Conservation (phyloP, 2,329 filamentous ascomycete genomes). For the Diaporthe eres region DNA sequence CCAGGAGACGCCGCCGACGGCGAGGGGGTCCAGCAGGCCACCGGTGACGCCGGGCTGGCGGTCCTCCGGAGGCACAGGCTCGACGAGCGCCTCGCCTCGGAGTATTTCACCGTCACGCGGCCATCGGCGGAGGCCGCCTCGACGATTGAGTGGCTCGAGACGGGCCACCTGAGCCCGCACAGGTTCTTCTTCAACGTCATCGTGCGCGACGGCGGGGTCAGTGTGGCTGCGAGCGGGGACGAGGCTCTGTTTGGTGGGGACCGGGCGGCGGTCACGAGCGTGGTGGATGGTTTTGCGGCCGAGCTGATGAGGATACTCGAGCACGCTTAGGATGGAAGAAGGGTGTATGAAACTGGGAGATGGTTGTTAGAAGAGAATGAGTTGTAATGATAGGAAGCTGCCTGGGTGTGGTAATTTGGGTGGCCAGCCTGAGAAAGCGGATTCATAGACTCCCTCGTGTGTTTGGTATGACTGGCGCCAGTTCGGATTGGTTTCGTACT, state of each 20-base stretch:
- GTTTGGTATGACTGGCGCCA: not conserved
- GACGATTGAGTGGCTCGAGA: slow-evolving; percentile 36
- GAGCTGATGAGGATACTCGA: slow-evolving; percentile 32
- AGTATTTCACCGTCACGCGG: slow-evolving; percentile 40
- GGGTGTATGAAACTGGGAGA: too few species aligned
- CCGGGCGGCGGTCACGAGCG: slow-evolving; percentile 13
- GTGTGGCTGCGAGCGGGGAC: slow-evolving; percentile 40
- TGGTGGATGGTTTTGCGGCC: slow-evolving; percentile 28
- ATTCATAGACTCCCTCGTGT: not conserved
- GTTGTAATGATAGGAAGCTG: not conserved
- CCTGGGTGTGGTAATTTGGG: too few species aligned
- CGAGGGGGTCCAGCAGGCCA: not conserved
- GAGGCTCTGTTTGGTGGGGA: slow-evolving; percentile 31
- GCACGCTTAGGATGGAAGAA: not conserved
- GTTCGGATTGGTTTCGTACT: not conserved
- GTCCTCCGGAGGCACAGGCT: slow-evolving; percentile 39
- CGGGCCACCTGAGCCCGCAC: slow-evolving; percentile 27
- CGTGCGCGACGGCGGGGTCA: slow-evolving; percentile 31
- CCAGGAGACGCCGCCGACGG: not conserved
- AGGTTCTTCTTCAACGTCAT: slow-evolving; percentile 42
- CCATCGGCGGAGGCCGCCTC: slow-evolving; percentile 7
- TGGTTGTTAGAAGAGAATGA: not conserved
- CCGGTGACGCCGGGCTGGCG: not conserved
- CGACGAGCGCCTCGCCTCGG: slow-evolving; percentile 41
- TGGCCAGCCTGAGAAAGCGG: too few species aligned